Conservation (phyloP, 2,329 filamentous ascomycete genomes). For the Colletotrichum plurivorum region DNA sequence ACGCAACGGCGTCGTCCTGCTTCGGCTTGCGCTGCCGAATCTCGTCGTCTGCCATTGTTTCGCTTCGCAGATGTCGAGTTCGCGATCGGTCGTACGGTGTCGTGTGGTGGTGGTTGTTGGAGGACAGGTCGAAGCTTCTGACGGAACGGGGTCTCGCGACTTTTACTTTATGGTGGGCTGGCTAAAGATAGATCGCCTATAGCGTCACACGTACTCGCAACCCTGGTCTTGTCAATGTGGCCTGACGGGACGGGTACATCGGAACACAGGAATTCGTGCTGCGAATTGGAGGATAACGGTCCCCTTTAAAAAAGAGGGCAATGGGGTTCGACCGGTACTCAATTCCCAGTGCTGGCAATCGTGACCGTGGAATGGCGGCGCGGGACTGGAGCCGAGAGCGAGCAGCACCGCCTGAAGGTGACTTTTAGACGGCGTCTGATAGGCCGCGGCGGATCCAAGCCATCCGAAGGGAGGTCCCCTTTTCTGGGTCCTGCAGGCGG, state of each 20-base stretch:
- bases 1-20: slow-evolving; percentile 49
- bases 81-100: not conserved
- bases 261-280: not conserved
- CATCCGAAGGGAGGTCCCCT: slow-evolving; percentile 21
- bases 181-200: slow-evolving; percentile 7
- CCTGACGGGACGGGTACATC: slow-evolving; percentile 6
- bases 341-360: not conserved
- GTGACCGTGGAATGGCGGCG: not conserved
- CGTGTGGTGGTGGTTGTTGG: not conserved
- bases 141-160: not conserved
- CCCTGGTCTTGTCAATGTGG: slow-evolving; percentile 21
- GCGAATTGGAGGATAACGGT: not conserved
- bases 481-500: slow-evolving; percentile 20
- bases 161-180: slow-evolving; percentile 17
- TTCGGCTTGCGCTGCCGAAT: slow-evolving; percentile 62
- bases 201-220: slow-evolving; percentile 1
- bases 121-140: not conserved
- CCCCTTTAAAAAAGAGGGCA: not conserved
- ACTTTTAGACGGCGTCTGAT: slow-evolving; percentile 38
- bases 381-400: slow-evolving; percentile 28
- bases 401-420: slow-evolving; percentile 22
- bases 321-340: not conserved
- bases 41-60: slow-evolving; percentile 52
- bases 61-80: not conserved
- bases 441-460: slow-evolving; percentile 35